phyloP scores from a whole-genome alignment of 345 rosid species.

The Pseudoturritis turrita region DNA sequence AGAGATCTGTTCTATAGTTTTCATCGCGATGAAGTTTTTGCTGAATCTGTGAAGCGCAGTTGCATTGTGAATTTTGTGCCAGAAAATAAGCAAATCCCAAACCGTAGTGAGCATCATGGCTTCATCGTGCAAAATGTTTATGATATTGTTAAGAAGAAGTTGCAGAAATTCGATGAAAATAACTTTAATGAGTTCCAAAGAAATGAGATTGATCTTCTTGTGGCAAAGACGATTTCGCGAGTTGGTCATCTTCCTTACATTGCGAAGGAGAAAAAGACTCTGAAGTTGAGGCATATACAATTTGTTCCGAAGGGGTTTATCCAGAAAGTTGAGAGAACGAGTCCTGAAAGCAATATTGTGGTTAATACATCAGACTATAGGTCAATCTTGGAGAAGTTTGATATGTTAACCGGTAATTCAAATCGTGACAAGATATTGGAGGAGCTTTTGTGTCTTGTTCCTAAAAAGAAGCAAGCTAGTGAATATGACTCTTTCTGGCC shows the following conservation, averaged over 20 bases:
- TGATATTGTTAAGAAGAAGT: constrained; percentile 42
- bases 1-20: constrained; percentile 80
- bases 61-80: constrained; percentile 85
- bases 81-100: constrained; percentile 58
- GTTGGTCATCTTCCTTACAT: constrained; percentile 42
- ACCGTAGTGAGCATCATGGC: constrained; percentile 57
- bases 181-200: constrained; percentile 41
- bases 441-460: constrained; percentile 58
- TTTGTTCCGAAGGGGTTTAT: constrained; percentile 27
- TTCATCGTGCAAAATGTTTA: constrained; percentile 74
- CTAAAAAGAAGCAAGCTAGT: constrained; percentile 29
- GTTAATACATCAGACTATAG: constrained; percentile 37
- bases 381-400: constrained; percentile 37
- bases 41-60: constrained; percentile 78
- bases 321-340: constrained; percentile 38
- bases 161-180: constrained; percentile 42
- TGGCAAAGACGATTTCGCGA: constrained; percentile 55
- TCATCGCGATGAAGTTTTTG: constrained; percentile 73
- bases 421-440: constrained; percentile 66
- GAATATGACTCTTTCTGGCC: constrained; percentile 46
- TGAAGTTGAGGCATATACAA: constrained; percentile 24
- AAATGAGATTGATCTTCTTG: constrained; percentile 47
- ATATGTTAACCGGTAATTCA: constrained; percentile 48
- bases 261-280: neutral
- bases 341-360: constrained; percentile 47